Evolutionary conservation across 2,329 filamentous ascomycete genomes (phyloP), one percentile per base, ranked within the genome.

Genomic region (Macrophomina phaseolina): DNA sequence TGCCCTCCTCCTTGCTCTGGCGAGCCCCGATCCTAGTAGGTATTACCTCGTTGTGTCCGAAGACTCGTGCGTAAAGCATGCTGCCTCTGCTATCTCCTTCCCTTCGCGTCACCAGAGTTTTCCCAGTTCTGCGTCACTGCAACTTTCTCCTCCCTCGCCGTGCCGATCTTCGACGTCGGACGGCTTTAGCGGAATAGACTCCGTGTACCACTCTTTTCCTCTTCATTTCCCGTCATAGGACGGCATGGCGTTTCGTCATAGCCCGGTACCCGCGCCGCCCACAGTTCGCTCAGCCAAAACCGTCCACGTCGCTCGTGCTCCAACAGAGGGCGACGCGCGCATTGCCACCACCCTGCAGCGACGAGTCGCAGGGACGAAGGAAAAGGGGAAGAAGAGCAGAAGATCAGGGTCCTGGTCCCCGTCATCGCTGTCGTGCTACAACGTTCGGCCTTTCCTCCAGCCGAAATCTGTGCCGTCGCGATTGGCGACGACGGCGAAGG

Each of bases 371-470:
- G 34, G 16, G 16, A 5, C 32, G 2, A 18, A 40, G 7, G 23
- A 6, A 34, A 53, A 53, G 51, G 5, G 28, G 34, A 42, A 42
- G 12, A 23, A 3, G 12, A 28, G n/a, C 30, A 16, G 30, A 23
- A 23, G 42, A 60, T 46, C 23, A 60, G 55, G 55, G 55, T 60
- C 55, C 14, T 60, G 34, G 12, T 16, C 11, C 30, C 56, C 30
- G 23, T 23, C 23, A 23, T 23, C 23, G 23, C 23, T 23, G 23
- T 38, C 36, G 18, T 46, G 30, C 23, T 61, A 36, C 42, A 34
- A 61, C 56, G 2, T 28, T 16, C 56, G 16, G 30, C 56, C 36
- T 61, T 61, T 48, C 30, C 28, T 32, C 34, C 56, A 30, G 6
- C 40, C 40, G 28, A 40, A 16, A 14, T 45, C 38, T 42, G n/a